Base-by-base conservation (phyloP, 306 rosid genomes). In the Myrica gale region DNA sequence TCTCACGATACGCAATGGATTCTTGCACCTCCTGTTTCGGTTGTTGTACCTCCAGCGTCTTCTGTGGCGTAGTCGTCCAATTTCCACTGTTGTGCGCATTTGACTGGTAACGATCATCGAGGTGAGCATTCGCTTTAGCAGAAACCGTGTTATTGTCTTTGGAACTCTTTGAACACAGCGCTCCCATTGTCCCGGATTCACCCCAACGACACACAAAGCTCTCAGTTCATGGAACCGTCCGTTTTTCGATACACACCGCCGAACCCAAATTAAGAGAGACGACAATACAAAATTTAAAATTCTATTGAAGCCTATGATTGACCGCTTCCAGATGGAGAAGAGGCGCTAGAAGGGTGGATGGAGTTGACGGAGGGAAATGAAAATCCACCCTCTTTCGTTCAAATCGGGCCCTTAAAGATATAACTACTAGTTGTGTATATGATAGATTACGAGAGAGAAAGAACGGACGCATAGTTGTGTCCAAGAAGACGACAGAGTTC, bases 121-220 rank as follows among this genome's bases (percentile, higher is more conserved):
- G 41, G 7, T 76, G n/a, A 42, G 68, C 85, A 65, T 76, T 82
- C 3, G 73, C 15, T 39, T 82, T 87, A 10, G 84, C 71, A 63
- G 79, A 76, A 70, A 65, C 81, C 74, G 71, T 83, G 65, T 74
- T 76, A 6, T 3, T 9, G 7, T 76, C 79, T 11, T 79, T 80
- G 37, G 79, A 86, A 63, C 87, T 75, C 84, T 74, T 88, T 7
- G 97, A 90, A 79, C 93, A 92, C 78, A 88, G 77, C 53, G 85
- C 93, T 69, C 97, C 97, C 97, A 92, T 92, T 47, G 73, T 16
- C 76, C 69, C 78, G 44, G 79, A 85, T 32, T 10, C 23, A 42
- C 56, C 16, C 12, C 45, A 37, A 63, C 78, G 6, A 77, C 85
- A 69, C 4, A 74, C 46, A 73, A 78, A 81, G 78, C 68, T 21